Conservation (phyloP, 2,329 filamentous ascomycete genomes). For the Paecilomyces niveus region DNA sequence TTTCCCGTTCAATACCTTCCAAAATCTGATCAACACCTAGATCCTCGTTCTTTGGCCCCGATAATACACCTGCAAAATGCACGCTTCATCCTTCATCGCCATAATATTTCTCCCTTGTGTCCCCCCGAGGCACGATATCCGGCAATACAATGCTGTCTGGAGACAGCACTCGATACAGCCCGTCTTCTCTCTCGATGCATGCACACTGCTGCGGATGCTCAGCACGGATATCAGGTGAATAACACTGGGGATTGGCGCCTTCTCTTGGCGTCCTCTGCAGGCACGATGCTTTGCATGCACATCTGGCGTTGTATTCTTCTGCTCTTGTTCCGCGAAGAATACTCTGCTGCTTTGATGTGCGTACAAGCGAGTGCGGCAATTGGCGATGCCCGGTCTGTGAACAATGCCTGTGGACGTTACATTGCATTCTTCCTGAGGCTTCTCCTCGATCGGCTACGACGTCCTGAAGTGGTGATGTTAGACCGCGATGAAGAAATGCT, state of each 20-base stretch:
- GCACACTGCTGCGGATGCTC: slow-evolving; percentile 24
- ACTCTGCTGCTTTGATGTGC: slow-evolving; percentile 64
- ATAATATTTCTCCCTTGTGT: slow-evolving; percentile 73
- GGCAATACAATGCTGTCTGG: slow-evolving; percentile 71
- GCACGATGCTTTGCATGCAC: slow-evolving; percentile 70
- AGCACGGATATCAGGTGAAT: slow-evolving; percentile 26
- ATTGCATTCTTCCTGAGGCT: slow-evolving; percentile 71
- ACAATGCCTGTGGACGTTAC: slow-evolving; percentile 72
- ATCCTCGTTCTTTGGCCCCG: slow-evolving; percentile 67
- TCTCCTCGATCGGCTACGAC: slow-evolving; percentile 52
- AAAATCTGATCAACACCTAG: slow-evolving; percentile 58
- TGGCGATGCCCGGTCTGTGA: slow-evolving; percentile 63
- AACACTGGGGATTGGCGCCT: slow-evolving; percentile 41
- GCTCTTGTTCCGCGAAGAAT: slow-evolving; percentile 66
- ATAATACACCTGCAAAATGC: slow-evolving; percentile 73
- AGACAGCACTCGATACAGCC: slow-evolving; percentile 70
- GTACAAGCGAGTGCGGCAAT: slow-evolving; percentile 65
- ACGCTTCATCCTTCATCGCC: slow-evolving; percentile 78
- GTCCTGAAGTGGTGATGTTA: slow-evolving; percentile 32
- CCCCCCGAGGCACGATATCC: slow-evolving; percentile 57
- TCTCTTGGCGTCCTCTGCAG: slow-evolving; percentile 59
- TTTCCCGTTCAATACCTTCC: slow-evolving; percentile 72
- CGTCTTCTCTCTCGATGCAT: slow-evolving; percentile 64
- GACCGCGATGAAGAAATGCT: slow-evolving; percentile 79
- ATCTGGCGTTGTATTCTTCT: slow-evolving; percentile 82